Percentiles rank a stretch among this genome's conserved stretches.
These are phyloP conservation scores for Aspergillus sparsus DNA, from an alignment of 495 filamentous ascomycete genomes.

Conservation along the genomic window DNA sequence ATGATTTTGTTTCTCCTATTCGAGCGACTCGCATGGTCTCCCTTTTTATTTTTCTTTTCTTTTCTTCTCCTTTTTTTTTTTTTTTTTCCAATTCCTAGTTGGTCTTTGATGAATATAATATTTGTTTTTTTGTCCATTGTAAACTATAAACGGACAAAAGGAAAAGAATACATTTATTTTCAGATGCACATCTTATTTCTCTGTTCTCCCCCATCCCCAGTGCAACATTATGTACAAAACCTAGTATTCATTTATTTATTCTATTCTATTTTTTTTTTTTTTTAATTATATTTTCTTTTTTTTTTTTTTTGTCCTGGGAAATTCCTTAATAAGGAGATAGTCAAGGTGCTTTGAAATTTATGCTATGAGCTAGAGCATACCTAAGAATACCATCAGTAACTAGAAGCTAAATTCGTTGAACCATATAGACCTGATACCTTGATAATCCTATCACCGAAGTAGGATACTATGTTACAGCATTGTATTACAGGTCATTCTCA, in stretches of 20 bases:
- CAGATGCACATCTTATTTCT: background rate
- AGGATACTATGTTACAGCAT: constrained; percentile 1
- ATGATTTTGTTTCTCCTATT: constrained; percentile 6
- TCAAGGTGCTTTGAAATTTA: too few species aligned
- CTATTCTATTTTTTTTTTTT: constrained; percentile 13
- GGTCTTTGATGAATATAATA: background rate
- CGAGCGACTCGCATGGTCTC: constrained; percentile 13
- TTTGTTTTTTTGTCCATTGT: constrained; percentile 1
- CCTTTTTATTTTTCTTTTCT: constrained; percentile 18
- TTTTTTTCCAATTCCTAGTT: background rate
- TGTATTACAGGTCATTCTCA: constrained; percentile 8
- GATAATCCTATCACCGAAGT: background rate
- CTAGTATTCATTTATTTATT: background rate
- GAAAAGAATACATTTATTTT: background rate
- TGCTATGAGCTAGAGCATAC: too few species aligned
- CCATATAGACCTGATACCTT: too few species aligned
- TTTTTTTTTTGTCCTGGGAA: constrained; percentile 1
- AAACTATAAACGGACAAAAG: constrained; percentile 1
- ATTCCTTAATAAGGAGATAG: too few species aligned
- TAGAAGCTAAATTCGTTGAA: too few species aligned
- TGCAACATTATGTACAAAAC: background rate
- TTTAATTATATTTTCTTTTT: constrained; percentile 16
- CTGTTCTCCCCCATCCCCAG: background rate
- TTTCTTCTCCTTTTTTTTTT: constrained; percentile 9
- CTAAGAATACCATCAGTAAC: too few species aligned